Base-by-base conservation (phyloP, 441 rosid genomes). In the Metrosideros polymorpha region DNA sequence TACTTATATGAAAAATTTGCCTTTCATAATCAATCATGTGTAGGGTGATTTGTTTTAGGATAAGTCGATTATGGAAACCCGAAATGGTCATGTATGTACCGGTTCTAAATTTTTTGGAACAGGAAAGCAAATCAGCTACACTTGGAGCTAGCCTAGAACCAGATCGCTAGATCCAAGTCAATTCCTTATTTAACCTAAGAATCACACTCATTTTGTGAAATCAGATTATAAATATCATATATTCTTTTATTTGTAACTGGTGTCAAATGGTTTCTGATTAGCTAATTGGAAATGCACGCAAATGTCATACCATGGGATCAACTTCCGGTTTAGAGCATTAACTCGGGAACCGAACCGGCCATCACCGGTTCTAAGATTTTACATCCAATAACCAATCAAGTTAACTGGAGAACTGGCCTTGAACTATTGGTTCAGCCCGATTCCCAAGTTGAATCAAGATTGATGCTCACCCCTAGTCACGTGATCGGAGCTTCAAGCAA, bases 41-140 rank as follows among this genome's bases (percentile, higher is more conserved):
- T 6, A 59, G 19, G 66, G 5, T 59, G 9, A 59, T 59, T 0
- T 0, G 19, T 59, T 29, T n/a, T 59, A 10, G 12, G 14, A 4
- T 12, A 12, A 12, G 50, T 47, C 50, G 12, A 47, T 10, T 47
- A n/a, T n/a, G n/a, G n/a, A n/a, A n/a, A n/a, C n/a, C n/a, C n/a
- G n/a, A n/a, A n/a, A n/a, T n/a, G n/a, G n/a, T n/a, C n/a, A n/a
- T n/a, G n/a, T n/a, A n/a, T n/a, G n/a, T n/a, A n/a, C n/a, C n/a
- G n/a, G n/a, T n/a, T n/a, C n/a, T n/a, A n/a, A n/a, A n/a, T n/a
- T 57, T 57, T 57, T 14, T 59, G 12, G 10, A 50, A 13, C 22
- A 6, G 7, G 39, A 14, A 59, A 59, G 9, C 1, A 15, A 29
- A 29, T 13, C 13, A 39, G 22, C 29, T 0, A 22, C 39, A n/a